Percentiles rank a stretch among this genome's conserved stretches.
Conservation (phyloP, 1,284 basidiomycete genomes). For the Tilletia caries region DNA sequence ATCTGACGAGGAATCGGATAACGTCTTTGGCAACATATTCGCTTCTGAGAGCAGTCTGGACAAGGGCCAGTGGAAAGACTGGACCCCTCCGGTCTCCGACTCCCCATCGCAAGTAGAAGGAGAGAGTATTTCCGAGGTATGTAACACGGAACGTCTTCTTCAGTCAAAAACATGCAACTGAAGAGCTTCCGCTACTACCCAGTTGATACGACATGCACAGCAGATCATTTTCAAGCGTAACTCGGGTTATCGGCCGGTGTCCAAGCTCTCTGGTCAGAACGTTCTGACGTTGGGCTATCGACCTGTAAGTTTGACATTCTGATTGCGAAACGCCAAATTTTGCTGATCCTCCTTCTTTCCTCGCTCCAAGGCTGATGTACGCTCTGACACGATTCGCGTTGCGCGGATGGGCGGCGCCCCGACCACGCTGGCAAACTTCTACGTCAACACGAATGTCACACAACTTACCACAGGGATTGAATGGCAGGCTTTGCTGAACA, state of each 20-base stretch:
- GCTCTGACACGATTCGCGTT: conserved; percentile 11
- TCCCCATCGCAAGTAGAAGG: neutral
- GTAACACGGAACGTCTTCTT: neutral
- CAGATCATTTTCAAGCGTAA: conserved; percentile 14
- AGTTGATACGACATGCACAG: conserved; percentile 15
- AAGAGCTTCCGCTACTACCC: neutral
- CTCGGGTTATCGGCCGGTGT: neutral
- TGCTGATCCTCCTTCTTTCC: conserved; percentile 1
- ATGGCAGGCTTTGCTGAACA: conserved; percentile 66
- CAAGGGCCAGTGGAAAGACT: neutral
- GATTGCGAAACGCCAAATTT: conserved; percentile 27
- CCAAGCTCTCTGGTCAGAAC: conserved; percentile 52
- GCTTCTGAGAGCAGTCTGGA: neutral
- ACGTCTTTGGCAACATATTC: neutral
- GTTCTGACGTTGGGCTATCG: conserved; percentile 68
- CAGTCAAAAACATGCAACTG: neutral
- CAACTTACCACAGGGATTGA: conserved; percentile 62
- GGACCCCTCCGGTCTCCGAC: neutral
- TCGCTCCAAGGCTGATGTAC: neutral
- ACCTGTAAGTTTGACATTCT: conserved; percentile 53
- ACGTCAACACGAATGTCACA: conserved; percentile 71
- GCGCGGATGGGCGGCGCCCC: conserved; percentile 20
- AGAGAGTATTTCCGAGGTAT: conserved; percentile 14
- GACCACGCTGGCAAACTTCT: conserved; percentile 61
- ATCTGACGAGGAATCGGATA: neutral